phyloP scores from a whole-genome alignment of 2,329 filamentous ascomycete species.

The Thyridium curvatum region DNA sequence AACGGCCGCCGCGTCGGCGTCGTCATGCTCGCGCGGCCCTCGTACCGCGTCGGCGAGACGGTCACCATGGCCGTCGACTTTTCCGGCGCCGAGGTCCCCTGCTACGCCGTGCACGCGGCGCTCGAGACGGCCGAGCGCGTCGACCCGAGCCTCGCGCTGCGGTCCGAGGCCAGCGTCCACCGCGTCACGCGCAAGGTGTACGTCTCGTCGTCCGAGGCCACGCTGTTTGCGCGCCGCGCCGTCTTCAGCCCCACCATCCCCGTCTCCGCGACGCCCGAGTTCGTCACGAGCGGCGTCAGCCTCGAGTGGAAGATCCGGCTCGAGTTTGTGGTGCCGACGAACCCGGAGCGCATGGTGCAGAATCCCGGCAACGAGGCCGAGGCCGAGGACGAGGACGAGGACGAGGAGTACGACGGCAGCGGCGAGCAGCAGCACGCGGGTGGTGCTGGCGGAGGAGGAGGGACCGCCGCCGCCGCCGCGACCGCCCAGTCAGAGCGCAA shows the following conservation, averaged over 20 bases:
- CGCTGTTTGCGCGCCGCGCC: conserved; percentile 71
- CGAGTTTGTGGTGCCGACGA: conserved; percentile 77
- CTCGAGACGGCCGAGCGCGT: conserved; percentile 85
- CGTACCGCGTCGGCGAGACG: conserved; percentile 83
- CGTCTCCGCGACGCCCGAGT: conserved; percentile 76
- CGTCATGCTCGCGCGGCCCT: conserved; percentile 79
- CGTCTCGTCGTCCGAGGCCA: conserved; percentile 71
- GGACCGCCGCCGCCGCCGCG: conserved; percentile 1
- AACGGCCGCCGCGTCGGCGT: conserved; percentile 89
- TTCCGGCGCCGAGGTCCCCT: conserved; percentile 66
- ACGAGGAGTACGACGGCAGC: neutral
- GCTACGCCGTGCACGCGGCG: conserved; percentile 77
- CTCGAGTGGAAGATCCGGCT: conserved; percentile 85
- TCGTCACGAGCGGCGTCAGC: conserved; percentile 82
- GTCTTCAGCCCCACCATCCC: conserved; percentile 83
- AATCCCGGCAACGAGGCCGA: conserved; percentile 3
- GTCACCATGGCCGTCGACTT: conserved; percentile 85
- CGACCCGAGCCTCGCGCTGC: conserved; percentile 71
- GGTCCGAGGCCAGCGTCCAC: conserved; percentile 79
- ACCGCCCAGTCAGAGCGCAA: conserved; percentile 5
- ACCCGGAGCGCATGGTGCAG: conserved; percentile 9
- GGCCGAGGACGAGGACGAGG: conserved; percentile 6
- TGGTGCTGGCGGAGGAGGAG: conserved; percentile 1
- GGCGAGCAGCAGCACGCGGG: conserved; percentile 1
- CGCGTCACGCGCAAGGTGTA: conserved; percentile 81